Conservation (phyloP, 148 eudicot species). For the Vaccinium darrowii region DNA sequence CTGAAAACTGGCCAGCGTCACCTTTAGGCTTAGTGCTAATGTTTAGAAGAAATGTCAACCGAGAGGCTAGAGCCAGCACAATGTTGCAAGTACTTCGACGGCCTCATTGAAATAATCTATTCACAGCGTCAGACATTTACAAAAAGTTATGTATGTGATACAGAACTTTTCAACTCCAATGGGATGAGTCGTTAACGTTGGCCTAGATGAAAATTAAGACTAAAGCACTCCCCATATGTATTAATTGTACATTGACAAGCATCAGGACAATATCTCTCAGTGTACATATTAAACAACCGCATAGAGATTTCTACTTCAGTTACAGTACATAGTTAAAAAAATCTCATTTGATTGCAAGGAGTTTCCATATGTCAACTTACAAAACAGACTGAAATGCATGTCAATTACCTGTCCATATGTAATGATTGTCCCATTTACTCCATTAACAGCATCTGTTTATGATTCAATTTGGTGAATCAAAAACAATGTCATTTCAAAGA, state of each 20-base stretch:
- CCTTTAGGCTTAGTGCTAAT: neutral
- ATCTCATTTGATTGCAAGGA: neutral
- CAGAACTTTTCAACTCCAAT: neutral
- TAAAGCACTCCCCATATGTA: neutral
- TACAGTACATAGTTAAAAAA: neutral
- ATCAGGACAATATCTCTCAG: neutral
- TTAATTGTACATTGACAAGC: neutral
- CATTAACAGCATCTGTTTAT: conserved; percentile 59
- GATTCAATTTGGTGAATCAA: neutral
- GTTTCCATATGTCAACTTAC: neutral
- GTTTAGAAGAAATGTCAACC: neutral
- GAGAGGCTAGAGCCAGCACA: neutral
- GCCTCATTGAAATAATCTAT: neutral
- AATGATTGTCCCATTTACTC: conserved; percentile 74
- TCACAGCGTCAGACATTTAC: neutral
- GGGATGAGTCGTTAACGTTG: neutral
- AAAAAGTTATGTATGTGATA: neutral
- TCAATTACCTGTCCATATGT: conserved; percentile 81
- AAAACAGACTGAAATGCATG: neutral
- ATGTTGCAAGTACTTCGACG: neutral
- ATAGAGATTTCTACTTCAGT: neutral
- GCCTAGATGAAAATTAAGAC: neutral
- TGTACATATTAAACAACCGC: neutral
- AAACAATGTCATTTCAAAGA: neutral
- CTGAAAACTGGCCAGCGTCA: neutral